phyloP scores from a whole-genome alignment of 2,329 filamentous ascomycete species.

The Paecilomyces fulvus region DNA sequence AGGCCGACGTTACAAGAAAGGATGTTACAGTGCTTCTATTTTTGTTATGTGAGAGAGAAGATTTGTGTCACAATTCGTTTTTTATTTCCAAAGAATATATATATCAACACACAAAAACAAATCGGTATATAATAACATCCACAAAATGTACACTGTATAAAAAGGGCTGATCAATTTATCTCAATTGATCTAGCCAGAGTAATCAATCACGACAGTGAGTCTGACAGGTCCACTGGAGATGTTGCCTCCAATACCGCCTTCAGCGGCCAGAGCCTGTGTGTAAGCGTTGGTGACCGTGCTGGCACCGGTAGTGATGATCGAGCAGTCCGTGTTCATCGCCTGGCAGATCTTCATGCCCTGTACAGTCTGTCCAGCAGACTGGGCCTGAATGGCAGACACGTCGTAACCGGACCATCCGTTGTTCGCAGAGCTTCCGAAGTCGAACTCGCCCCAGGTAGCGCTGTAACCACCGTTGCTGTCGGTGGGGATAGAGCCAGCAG shows the following conservation, averaged over 20 bases:
- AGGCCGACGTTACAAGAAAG: too few relatives aligned
- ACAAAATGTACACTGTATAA: background rate
- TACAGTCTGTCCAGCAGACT: slow-evolving; percentile 19
- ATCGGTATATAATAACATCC: too few relatives aligned
- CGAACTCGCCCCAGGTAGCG: slow-evolving; percentile 28
- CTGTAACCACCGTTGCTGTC: slow-evolving; percentile 19
- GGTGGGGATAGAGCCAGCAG: slow-evolving; percentile 17
- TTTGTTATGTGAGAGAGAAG: too few relatives aligned
- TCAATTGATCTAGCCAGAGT: background rate
- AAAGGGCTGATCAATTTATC: background rate
- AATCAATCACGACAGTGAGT: background rate
- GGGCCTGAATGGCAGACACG: slow-evolving; percentile 26
- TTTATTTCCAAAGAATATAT: too few relatives aligned
- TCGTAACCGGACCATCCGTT: slow-evolving; percentile 25
- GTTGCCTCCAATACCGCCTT: slow-evolving; percentile 29
- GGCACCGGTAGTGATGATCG: slow-evolving; percentile 17
- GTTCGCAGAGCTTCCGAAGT: slow-evolving; percentile 22
- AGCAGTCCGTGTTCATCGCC: slow-evolving; percentile 18
- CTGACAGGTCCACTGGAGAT: slow-evolving; percentile 10
- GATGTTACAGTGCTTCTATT: too few relatives aligned
- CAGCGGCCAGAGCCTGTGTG: slow-evolving; percentile 14
- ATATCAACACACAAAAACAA: too few relatives aligned
- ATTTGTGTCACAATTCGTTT: too few relatives aligned
- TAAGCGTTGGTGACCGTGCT: slow-evolving; percentile 24
- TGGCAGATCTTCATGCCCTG: slow-evolving; percentile 32